Evolutionary conservation across 345 rosid genomes (phyloP).

Genomic region (Hypericum perforatum): DNA sequence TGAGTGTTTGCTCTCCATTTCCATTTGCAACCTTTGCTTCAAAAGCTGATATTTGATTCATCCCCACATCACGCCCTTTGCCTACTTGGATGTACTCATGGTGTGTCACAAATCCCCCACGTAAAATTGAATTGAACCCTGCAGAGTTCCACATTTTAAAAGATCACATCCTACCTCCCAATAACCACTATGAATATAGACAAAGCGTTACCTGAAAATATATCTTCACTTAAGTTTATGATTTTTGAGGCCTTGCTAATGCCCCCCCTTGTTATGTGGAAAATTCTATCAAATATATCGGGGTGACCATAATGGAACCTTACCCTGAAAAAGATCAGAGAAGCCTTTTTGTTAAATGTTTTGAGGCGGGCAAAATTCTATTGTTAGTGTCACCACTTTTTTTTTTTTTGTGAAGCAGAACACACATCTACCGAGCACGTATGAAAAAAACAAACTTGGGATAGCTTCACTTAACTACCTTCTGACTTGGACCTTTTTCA

Average conservation of each 20-base stretch:
- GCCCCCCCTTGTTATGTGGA: conserved; percentile 97
- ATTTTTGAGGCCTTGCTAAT: conserved; percentile 90
- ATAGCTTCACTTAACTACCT: too few relatives aligned
- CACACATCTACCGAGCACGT: too few relatives aligned
- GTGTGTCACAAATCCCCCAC: conserved; percentile 82
- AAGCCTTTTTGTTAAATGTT: background rate
- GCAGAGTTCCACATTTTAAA: conserved; percentile 25
- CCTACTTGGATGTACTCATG: conserved; percentile 98
- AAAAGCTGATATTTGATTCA: conserved; percentile 84
- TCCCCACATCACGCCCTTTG: conserved; percentile 92
- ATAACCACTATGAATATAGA: conserved; percentile 2
- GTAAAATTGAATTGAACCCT: conserved; percentile 91
- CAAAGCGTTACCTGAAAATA: conserved; percentile 64
- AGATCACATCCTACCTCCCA: conserved; percentile 8
- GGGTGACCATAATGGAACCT: conserved; percentile 99
- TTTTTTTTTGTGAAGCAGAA: too few relatives aligned
- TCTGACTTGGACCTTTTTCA: too few relatives aligned
- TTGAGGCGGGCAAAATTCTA: background rate
- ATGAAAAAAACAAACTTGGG: too few relatives aligned
- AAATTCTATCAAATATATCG: conserved; percentile 90
- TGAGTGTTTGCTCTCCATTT: conserved; percentile 95
- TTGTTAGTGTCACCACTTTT: background rate
- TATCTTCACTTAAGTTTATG: conserved; percentile 89
- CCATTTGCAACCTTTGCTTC: conserved; percentile 98
- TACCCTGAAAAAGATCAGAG: conserved; percentile 42